Evolutionary conservation across 805 yeast genomes (phyloP), one percentile per base, ranked within the genome.

Genomic region (Metschnikowia lachancei): DNA sequence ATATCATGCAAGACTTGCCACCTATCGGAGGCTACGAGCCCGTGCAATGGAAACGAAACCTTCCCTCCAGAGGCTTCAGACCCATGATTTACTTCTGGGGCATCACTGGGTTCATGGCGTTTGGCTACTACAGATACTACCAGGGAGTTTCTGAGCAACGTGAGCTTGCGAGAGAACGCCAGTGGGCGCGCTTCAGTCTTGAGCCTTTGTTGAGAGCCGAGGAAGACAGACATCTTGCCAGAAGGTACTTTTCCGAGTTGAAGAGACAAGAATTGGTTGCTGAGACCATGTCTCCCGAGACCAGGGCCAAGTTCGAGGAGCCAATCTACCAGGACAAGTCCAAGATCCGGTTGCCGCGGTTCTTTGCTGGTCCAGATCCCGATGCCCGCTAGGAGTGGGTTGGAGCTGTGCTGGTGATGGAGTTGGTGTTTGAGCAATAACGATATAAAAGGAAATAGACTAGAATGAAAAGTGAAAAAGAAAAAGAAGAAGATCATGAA

Each of bases 1-100:
- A 5, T 12, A 26, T 30, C 13, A 72, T 72, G 77, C 96, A 88
- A 75, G 96, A 88, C 61, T 70, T 88, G 61, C 96, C 96, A 60
- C 96, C 96, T 47, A 73, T 79, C 58, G 88, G 87, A 47, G 95
- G 96, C 51, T 87, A 88, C 60, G 90, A 85, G 53, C 85, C 86
- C 36, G 79, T 88, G 50, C 96, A 87, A 70, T 88, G 95, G 95
- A 85, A 84, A 70, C 80, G 95, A 64, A 84, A 87, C 65, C 69
- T 88, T 40, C 96, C 96, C 19, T 71, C 92, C 2, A 75, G 96
- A 56, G 96, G 96, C 2, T 87, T 87, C 70, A 74, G 92, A 47
- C 94, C 95, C 13, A 70, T 80, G 36, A 73, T 86, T 36, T 87
- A 84, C 71, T 75, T 87, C 50, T 80, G 79, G 61, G 79, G 83